These are phyloP conservation scores for Hypoxylon lienhwacheense DNA, from an alignment of 495 filamentous ascomycete genomes.

Conservation along the genomic window DNA sequence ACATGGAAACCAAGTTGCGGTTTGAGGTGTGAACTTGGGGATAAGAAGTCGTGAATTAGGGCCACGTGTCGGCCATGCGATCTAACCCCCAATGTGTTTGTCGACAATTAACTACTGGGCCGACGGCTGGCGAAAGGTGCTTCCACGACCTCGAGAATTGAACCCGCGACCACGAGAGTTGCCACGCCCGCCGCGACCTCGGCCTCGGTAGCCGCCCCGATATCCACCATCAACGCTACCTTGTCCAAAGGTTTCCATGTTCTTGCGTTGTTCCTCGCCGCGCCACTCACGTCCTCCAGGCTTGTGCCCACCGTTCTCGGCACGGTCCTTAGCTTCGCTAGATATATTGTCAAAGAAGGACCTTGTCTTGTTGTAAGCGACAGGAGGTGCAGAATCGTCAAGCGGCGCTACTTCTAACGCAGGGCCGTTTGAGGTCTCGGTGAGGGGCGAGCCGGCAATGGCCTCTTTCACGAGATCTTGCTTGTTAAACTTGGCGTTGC, in stretches of 20 bases:
- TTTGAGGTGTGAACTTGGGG: not conserved
- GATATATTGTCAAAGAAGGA: constrained; percentile 99
- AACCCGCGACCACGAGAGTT: constrained; percentile 56
- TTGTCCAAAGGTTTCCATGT: constrained; percentile 98
- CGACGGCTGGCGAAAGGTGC: constrained; percentile 39
- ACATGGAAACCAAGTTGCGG: constrained; percentile 23
- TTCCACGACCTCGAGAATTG: constrained; percentile 46
- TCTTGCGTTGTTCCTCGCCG: constrained; percentile 88
- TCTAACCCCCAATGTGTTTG: not conserved
- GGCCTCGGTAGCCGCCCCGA: constrained; percentile 69
- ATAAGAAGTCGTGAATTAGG: not conserved
- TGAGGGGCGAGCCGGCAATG: constrained; percentile 73
- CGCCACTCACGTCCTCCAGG: constrained; percentile 88
- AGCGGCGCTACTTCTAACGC: constrained; percentile 35
- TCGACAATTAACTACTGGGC: constrained; percentile 32
- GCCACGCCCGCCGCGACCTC: constrained; percentile 70
- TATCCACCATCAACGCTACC: constrained; percentile 88
- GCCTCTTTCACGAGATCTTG: constrained; percentile 91
- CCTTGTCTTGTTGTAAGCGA: constrained; percentile 76
- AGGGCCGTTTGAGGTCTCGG: constrained; percentile 52
- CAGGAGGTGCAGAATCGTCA: constrained; percentile 42
- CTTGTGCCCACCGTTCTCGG: constrained; percentile 65
- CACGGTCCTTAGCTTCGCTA: constrained; percentile 87
- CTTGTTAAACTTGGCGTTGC: constrained; percentile 99
- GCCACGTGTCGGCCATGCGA: not conserved